phyloP scores from a whole-genome alignment of 108 stramenopile genomes.

The Skeletonema costatum region DNA sequence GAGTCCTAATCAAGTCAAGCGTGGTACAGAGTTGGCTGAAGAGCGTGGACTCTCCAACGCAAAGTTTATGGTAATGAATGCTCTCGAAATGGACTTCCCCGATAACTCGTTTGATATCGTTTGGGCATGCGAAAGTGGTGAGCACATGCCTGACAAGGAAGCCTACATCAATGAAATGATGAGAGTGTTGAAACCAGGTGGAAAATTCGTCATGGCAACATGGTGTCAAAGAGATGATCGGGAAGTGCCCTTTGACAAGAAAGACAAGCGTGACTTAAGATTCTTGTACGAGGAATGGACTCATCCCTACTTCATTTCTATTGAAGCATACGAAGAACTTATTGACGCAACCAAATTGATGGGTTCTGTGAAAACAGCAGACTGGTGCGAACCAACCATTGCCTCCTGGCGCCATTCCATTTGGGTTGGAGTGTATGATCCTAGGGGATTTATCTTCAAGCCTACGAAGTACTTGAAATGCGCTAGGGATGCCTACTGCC shows the following conservation, averaged over 20 bases:
- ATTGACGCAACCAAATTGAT: conserved; percentile 89
- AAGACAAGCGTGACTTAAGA: conserved; percentile 89
- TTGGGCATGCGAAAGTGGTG: conserved; percentile 97
- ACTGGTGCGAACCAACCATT: conserved; percentile 92
- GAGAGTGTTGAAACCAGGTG: conserved; percentile 96
- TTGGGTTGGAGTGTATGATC: conserved; percentile 93
- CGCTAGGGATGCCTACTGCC: conserved; percentile 90
- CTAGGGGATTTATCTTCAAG: conserved; percentile 91
- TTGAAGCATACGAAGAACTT: conserved; percentile 86
- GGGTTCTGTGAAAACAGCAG: conserved; percentile 80
- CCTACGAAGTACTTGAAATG: conserved; percentile 87
- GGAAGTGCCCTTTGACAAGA: conserved; percentile 76
- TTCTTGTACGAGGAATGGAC: conserved; percentile 98
- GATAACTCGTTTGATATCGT: conserved; percentile 96
- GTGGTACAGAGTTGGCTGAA: conserved; percentile 90
- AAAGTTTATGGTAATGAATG: conserved; percentile 94
- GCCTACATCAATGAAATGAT: conserved; percentile 96
- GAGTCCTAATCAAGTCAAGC: conserved; percentile 89
- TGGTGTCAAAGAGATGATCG: conserved; percentile 97
- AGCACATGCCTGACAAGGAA: conserved; percentile 98
- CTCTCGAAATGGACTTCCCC: conserved; percentile 92
- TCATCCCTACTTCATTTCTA: conserved; percentile 97
- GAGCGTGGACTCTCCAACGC: conserved; percentile 85
- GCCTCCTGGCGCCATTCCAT: conserved; percentile 94
- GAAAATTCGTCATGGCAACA: conserved; percentile 94